Percentiles rank a stretch among this genome's conserved stretches.
phyloP scores from a whole-genome alignment of 202 grass and related monocot species.

The Zizania palustris region DNA sequence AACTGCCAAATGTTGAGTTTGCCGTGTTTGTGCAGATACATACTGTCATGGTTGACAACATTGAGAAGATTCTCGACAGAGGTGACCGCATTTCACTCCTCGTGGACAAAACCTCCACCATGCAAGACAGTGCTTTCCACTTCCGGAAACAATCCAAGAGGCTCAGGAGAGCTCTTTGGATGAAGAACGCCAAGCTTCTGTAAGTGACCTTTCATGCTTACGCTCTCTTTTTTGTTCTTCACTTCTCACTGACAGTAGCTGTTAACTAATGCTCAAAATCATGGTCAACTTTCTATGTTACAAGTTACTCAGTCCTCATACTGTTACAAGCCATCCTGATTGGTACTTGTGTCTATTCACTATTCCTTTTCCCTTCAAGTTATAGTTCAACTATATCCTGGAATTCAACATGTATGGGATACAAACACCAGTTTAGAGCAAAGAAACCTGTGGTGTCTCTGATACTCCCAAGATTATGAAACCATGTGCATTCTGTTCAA shows the following conservation, averaged over 20 bases:
- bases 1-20: too few species aligned
- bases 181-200: conserved; percentile 98
- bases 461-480: not conserved
- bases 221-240: not conserved
- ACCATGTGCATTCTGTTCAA: not conserved
- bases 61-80: conserved; percentile 95
- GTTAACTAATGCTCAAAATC: not conserved
- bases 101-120: conserved; percentile 94
- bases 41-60: conserved; percentile 98
- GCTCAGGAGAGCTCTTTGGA: conserved; percentile 83
- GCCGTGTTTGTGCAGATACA: conserved; percentile 68
- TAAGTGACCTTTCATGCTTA: conserved; percentile 36
- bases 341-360: not conserved
- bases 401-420: not conserved
- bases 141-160: conserved; percentile 92
- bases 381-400: not conserved
- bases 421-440: not conserved
- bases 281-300: not conserved
- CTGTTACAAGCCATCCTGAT: not conserved
- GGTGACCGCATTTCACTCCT: conserved; percentile 91
- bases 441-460: not conserved
- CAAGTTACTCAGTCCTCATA: not conserved
- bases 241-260: not conserved
- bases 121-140: conserved; percentile 93
- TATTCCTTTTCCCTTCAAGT: not conserved